A percentile compares a stretch with the other conserved stretches of the same genome.
Conservation (phyloP, 1,284 basidiomycete genomes). For the Apiotrichum montevideense region DNA sequence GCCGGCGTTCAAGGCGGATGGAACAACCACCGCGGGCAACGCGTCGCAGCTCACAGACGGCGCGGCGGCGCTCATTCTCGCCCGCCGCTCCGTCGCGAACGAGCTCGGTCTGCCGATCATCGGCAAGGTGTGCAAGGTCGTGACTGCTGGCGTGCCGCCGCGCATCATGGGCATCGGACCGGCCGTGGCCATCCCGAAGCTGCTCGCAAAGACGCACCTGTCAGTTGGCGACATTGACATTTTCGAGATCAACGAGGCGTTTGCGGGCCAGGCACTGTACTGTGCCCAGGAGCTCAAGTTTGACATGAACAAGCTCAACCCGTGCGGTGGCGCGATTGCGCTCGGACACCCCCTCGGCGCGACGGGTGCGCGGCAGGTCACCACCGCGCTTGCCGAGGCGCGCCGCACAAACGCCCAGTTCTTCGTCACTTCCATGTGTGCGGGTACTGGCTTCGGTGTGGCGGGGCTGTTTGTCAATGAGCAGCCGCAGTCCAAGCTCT, state of each 20-base stretch:
- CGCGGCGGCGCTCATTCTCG: slow-evolving; percentile 84
- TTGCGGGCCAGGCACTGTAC: slow-evolving; percentile 77
- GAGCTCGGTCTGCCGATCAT: slow-evolving; percentile 77
- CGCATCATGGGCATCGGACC: slow-evolving; percentile 85
- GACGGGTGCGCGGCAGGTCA: slow-evolving; percentile 76
- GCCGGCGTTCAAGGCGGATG: slow-evolving; percentile 77
- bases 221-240: slow-evolving; percentile 70
- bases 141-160: slow-evolving; percentile 70
- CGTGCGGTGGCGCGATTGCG: slow-evolving; percentile 75
- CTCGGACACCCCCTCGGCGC: slow-evolving; percentile 47
- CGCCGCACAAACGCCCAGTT: slow-evolving; percentile 66
- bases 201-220: slow-evolving; percentile 62
- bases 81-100: slow-evolving; percentile 73
- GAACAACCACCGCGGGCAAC: slow-evolving; percentile 52
- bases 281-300: slow-evolving; percentile 65
- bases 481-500: slow-evolving; percentile 2
- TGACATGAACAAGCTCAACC: slow-evolving; percentile 72
- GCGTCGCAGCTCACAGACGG: slow-evolving; percentile 90
- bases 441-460: slow-evolving; percentile 60
- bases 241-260: slow-evolving; percentile 80
- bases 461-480: slow-evolving; percentile 16
- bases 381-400: slow-evolving; percentile 74
- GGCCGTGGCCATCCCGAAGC: slow-evolving; percentile 72
- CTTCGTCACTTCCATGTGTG: slow-evolving; percentile 87
- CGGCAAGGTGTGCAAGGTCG: slow-evolving; percentile 76